These are phyloP conservation scores for Calonectria pseudoreteaudii DNA, from an alignment of 2,329 filamentous ascomycete genomes.

Conservation along the genomic window DNA sequence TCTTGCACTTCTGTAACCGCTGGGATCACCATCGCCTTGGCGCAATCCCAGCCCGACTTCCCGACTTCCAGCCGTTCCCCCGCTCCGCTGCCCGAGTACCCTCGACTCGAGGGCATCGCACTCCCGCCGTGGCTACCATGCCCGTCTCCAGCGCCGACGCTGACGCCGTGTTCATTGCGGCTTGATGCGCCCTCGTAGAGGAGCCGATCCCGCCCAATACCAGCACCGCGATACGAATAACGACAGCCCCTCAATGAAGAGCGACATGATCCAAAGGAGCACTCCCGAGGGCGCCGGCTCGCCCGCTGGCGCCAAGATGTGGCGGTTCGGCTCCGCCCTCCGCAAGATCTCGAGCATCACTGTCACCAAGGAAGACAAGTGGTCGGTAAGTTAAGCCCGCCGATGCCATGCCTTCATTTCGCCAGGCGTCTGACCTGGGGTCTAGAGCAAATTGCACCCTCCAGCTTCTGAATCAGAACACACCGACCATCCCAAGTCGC, in stretches of 20 bases:
- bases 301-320: conserved; percentile 34
- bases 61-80: background rate
- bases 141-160: conserved; percentile 39
- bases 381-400: conserved; percentile 22
- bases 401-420: background rate
- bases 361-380: conserved; percentile 34
- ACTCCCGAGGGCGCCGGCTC: conserved; percentile 42
- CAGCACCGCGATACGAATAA: conserved; percentile 21
- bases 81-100: conserved; percentile 28
- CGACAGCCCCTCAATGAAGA: conserved; percentile 27
- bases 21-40: background rate
- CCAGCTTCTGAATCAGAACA: conserved; percentile 39
- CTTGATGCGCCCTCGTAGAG: conserved; percentile 40
- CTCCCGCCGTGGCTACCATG: conserved; percentile 40
- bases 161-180: conserved; percentile 37
- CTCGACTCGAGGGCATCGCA: conserved; percentile 37
- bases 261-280: conserved; percentile 47
- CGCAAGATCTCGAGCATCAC: conserved; percentile 36
- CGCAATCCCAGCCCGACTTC: background rate
- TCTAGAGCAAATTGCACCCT: conserved; percentile 15
- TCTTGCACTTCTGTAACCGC: background rate
- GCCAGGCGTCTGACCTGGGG: background rate
- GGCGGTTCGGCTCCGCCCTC: conserved; percentile 37
- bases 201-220: conserved; percentile 28
- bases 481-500: conserved; percentile 41